Base-by-base conservation (phyloP, 805 yeast species). In the Wickerhamiella hasegawae region DNA sequence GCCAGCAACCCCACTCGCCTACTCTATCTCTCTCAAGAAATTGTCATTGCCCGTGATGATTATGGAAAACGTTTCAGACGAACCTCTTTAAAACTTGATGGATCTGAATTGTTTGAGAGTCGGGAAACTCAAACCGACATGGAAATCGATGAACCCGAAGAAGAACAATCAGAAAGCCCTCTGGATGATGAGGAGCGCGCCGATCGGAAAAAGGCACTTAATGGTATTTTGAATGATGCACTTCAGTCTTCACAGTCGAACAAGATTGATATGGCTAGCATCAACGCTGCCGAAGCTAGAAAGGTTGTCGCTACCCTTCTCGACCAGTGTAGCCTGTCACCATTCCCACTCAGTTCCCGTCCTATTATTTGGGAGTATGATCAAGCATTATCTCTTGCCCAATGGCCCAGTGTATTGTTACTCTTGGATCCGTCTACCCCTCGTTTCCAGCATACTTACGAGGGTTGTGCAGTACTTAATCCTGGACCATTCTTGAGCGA, bases 321-420 rank as follows among this genome's bases (percentile, higher is more conserved):
- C 10, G 94, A 82, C 49, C 99, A 90, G 56, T 90, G 90, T 1
- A 78, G 73, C 49, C 53, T 90, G 31, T 78, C 90, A 22, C 98
- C 98, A 10, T 83, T 85, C 49, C 58, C 73, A 2, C 55, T 62
- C 15, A 55, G 62, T 17, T 57, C 70, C 19, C 67, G 81, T 40
- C 79, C 92, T 0, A 62, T 81, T 1, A 59, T 70, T 16, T 70
- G 92, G 62, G 75, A 73, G 39, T 68, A 69, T 46, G 93, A 82
- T 50, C 73, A 74, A 44, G 59, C 71, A 4, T 59, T 87, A 41
- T 64, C 76, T 17, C 53, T 90, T 34, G 69, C 76, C 31, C 97
- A 96, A 1, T 58, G 84, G 30, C 98, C 98, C 0, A 68, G 75
- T 4, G 38, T 44, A 49, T 23, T 69, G 4, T 58, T 83, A 0